Base-by-base conservation (phyloP, 1,284 basidiomycete species). In the Sanghuangporus weigelae region DNA sequence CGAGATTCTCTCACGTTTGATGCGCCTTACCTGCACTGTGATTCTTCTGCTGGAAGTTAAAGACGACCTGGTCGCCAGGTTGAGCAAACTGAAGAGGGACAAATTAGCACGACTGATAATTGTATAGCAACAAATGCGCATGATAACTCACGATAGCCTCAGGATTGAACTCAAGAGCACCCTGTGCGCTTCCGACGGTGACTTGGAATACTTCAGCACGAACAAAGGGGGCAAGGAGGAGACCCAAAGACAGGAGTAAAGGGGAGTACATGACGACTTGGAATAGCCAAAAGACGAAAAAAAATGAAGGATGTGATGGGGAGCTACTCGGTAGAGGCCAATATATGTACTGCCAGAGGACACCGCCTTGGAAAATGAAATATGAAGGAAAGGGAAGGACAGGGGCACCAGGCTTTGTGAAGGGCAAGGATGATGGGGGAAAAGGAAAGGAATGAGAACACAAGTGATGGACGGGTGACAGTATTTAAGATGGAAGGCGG, bases 1-100 rank as follows among this genome's bases (percentile, higher is more conserved):
- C 31, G n/a, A 21, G 12, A 8, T 16, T 31, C 31, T 54, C 53
- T 35, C 8, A 10, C 19, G 19, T 7, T 31, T 19, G 7, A 26
- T 16, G 14, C 14, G 19, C 31, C 26, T 35, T 54, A 54, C 53
- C 53, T 36, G 53, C 82, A 2, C 82, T 80, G 72, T 85, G 84
- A 74, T 86, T 85, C 71, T 79, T 77, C 64, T 74, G 73, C 60
- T 79, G 72, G 76, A 84, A 86, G 64, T 79, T 77, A 77, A 85
- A 87, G 59, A 80, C 75, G 60, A 87, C 83, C 71, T 81, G 79
- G 72, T 87, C 85, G 60, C 84, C 85, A 63, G 74, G 70, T 48
- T 73, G 65, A 51, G 83, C 84, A 63, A 70, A 73, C 83, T 84
- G 65, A 11, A 50, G 7, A 35, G 6, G 23, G 55, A 44, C 26